Conservation (phyloP, 2,329 filamentous ascomycete species). For the Aspergillus proliferans region DNA sequence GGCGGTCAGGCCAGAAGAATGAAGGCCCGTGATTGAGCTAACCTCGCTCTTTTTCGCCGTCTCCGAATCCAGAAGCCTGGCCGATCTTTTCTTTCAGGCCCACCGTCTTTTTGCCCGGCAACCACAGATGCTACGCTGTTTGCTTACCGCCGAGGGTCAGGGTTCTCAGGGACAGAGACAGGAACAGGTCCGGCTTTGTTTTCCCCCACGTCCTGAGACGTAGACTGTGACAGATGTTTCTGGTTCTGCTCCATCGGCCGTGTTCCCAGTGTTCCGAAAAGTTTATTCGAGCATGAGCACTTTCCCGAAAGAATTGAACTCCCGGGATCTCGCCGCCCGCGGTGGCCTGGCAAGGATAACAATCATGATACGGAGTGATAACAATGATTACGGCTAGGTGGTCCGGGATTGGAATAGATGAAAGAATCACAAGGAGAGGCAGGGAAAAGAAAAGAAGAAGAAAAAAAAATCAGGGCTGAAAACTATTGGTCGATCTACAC, state of each 20-base stretch:
- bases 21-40: neutral
- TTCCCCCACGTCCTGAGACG: neutral
- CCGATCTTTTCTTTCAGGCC: neutral
- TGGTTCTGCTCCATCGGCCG: neutral
- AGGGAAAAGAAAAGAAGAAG: neutral
- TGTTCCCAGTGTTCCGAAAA: neutral
- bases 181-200: neutral
- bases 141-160: neutral
- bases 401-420: neutral
- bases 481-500: neutral
- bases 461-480: neutral
- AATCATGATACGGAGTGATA: neutral
- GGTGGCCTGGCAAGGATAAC: neutral
- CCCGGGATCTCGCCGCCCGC: neutral
- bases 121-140: neutral
- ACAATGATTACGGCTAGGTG: neutral
- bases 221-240: neutral
- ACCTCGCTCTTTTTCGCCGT: neutral
- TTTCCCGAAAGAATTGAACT: neutral
- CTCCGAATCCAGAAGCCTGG: neutral
- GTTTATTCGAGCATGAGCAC: neutral
- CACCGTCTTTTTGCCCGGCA: neutral
- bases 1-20: too few species aligned
- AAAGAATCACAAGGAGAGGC: neutral
- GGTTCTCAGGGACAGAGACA: neutral